These are phyloP conservation scores for Aspergillus sojae DNA, from an alignment of 2,329 filamentous ascomycete genomes.

Conservation along the genomic window DNA sequence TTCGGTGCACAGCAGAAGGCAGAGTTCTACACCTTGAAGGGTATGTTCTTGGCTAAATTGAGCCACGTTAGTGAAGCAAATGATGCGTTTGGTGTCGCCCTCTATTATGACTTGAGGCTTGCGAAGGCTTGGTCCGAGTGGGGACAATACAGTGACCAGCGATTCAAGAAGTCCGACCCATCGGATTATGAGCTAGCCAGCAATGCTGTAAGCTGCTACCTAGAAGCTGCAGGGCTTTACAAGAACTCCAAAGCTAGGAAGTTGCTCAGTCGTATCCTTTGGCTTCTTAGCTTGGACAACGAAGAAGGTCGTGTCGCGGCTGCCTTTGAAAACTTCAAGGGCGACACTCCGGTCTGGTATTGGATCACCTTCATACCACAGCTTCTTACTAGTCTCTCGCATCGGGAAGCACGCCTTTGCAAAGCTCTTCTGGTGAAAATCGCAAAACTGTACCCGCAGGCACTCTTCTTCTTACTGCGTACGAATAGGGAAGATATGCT, in stretches of 20 bases:
- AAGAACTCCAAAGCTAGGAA: conserved; percentile 97
- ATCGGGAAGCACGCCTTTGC: conserved; percentile 87
- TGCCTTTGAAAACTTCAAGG: conserved; percentile 95
- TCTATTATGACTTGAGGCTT: conserved; percentile 93
- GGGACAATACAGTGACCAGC: conserved; percentile 96
- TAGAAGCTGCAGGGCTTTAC: conserved; percentile 94
- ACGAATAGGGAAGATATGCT: conserved; percentile 94
- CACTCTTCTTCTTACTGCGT: conserved; percentile 91
- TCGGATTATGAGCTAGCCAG: conserved; percentile 79
- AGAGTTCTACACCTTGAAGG: conserved; percentile 98
- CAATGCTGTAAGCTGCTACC: conserved; percentile 91
- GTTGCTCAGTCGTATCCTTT: conserved; percentile 87
- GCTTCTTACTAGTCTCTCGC: conserved; percentile 83
- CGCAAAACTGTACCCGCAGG: conserved; percentile 92
- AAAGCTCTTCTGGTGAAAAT: conserved; percentile 88
- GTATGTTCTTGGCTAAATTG: conserved; percentile 97
- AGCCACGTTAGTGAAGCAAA: conserved; percentile 89
- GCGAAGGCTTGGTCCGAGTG: conserved; percentile 99
- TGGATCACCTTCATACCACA: conserved; percentile 99
- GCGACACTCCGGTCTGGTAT: conserved; percentile 97
- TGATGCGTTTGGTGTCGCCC: conserved; percentile 87
- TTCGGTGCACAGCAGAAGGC: conserved; percentile 96
- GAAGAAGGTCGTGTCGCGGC: conserved; percentile 77
- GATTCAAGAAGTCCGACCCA: conserved; percentile 94
- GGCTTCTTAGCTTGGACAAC: conserved; percentile 93